phyloP scores from a whole-genome alignment of 208 protist species.

The Leishmania braziliensis region DNA sequence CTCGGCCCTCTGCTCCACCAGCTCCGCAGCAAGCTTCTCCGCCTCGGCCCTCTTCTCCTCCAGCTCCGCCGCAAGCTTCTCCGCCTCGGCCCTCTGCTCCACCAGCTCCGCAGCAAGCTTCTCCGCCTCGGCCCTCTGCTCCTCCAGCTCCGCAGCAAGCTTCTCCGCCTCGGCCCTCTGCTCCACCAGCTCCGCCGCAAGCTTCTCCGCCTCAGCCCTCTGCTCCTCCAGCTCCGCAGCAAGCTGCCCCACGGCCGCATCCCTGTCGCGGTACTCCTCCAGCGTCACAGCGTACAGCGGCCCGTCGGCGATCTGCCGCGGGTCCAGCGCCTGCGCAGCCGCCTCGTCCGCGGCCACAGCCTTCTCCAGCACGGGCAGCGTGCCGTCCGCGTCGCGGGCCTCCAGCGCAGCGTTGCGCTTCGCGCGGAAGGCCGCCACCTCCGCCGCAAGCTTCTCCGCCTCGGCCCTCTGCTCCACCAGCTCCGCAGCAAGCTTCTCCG shows the following conservation, averaged over 20 bases:
- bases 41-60: no score
- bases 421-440: neutral
- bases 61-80: no score
- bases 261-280: constrained; percentile 14
- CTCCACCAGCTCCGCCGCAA: neutral
- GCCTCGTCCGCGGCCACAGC: constrained; percentile 25
- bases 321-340: constrained; percentile 24
- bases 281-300: constrained; percentile 30
- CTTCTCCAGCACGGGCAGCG: constrained; percentile 25
- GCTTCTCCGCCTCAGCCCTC: neutral
- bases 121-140: no score
- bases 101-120: neutral
- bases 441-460: neutral
- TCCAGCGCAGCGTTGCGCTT: constrained; percentile 14
- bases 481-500: neutral
- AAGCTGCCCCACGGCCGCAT: neutral
- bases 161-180: no score
- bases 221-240: constrained; percentile 1
- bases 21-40: constrained; percentile 1
- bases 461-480: neutral
- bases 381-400: constrained; percentile 27
- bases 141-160: no score
- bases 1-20: neutral
- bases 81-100: neutral
- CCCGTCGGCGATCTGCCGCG: constrained; percentile 20